phyloP scores from a whole-genome alignment of 2,329 filamentous ascomycete genomes.

The Fusarium temperatum region DNA sequence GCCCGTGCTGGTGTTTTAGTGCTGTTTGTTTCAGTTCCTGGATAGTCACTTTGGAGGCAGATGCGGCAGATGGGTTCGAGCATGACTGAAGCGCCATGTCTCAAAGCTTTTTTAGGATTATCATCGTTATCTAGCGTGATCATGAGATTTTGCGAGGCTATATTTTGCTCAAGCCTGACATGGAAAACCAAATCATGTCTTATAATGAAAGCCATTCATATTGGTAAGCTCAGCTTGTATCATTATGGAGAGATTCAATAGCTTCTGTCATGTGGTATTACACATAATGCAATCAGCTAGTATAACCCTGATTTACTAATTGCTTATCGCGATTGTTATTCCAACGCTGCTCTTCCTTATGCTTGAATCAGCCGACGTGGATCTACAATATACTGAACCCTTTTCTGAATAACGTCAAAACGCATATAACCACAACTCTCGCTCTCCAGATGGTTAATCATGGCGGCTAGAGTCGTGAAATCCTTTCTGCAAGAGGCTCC shows the following conservation, averaged over 20 bases:
- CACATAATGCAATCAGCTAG: neutral
- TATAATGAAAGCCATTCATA: neutral
- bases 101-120: neutral
- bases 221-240: neutral
- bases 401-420: neutral
- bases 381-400: neutral
- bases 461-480: neutral
- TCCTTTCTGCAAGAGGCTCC: neutral
- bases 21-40: neutral
- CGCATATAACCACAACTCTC: neutral
- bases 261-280: neutral
- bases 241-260: neutral
- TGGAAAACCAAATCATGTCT: neutral
- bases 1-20: neutral
- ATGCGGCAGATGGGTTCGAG: neutral
- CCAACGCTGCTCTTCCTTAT: neutral
- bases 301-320: fast-evolving
- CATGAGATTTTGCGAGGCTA: neutral
- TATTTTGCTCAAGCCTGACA: neutral
- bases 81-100: neutral
- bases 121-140: neutral
- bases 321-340: neutral
- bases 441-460: neutral
- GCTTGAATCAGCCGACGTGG: neutral
- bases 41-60: neutral